Evolutionary conservation across 2,329 filamentous ascomycete species (phyloP).

Genomic region (Fusarium odoratissimum): DNA sequence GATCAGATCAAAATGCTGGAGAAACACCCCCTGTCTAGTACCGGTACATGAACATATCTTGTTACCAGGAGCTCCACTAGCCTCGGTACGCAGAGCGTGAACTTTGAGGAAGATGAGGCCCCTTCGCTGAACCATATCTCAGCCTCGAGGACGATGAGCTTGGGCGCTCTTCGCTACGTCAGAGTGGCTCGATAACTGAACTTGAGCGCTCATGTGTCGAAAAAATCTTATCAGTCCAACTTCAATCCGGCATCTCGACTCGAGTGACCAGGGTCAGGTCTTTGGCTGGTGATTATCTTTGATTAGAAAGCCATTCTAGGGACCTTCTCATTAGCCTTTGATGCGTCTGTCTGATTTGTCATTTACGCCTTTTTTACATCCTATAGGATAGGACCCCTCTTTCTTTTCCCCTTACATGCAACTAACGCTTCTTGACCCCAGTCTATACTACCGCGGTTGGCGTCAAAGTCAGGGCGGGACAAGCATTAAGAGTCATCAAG

Average conservation of each 20-base stretch:
- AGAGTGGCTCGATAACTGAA: constrained; percentile 9
- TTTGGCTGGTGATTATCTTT: background rate
- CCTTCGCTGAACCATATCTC: constrained; percentile 14
- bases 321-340: constrained; percentile 7
- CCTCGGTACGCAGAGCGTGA: constrained; percentile 29
- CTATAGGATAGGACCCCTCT: background rate
- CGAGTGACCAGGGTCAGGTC: background rate
- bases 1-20: constrained; percentile 20
- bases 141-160: constrained; percentile 9
- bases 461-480: constrained; percentile 27
- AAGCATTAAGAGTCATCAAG: constrained; percentile 15
- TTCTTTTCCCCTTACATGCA: constrained; percentile 11
- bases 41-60: constrained; percentile 3
- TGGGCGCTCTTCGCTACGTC: constrained; percentile 1
- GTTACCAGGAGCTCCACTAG: constrained; percentile 27
- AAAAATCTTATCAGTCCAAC: background rate
- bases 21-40: constrained; percentile 1
- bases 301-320: constrained; percentile 5
- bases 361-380: constrained; percentile 22
- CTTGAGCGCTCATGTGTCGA: background rate
- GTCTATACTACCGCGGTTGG: constrained; percentile 14
- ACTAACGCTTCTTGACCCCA: constrained; percentile 21
- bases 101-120: constrained; percentile 9
- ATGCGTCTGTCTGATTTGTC: constrained; percentile 14
- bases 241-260: background rate